Percentiles rank a stretch among this genome's conserved stretches.
Evolutionary conservation across 768 basidiomycete genomes (phyloP).

Genomic region (Tephrocybe rancida): DNA sequence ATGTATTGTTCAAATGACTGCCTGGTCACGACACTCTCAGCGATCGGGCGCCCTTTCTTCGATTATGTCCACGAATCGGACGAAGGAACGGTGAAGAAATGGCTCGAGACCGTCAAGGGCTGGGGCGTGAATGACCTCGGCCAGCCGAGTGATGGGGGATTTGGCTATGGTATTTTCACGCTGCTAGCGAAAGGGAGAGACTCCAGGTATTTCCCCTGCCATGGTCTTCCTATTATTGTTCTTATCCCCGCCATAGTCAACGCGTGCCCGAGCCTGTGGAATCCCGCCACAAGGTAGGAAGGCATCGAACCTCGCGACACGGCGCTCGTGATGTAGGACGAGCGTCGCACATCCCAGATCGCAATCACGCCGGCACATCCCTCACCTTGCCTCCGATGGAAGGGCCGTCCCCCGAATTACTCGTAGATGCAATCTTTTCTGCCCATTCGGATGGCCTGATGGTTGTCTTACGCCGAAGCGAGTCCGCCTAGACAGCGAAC

Average conservation of each 20-base stretch:
- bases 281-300: constrained; percentile 10
- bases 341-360: constrained; percentile 13
- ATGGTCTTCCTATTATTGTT: constrained; percentile 5
- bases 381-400: constrained; percentile 16
- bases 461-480: constrained; percentile 65
- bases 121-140: constrained; percentile 88
- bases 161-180: constrained; percentile 77
- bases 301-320: constrained; percentile 16
- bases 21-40: constrained; percentile 57
- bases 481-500: constrained; percentile 7
- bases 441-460: constrained; percentile 85
- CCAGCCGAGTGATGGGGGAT: constrained; percentile 82
- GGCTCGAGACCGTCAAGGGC: constrained; percentile 78
- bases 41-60: constrained; percentile 69
- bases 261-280: constrained; percentile 35
- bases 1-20: constrained; percentile 77
- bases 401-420: constrained; percentile 41
- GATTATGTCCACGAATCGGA: constrained; percentile 72
- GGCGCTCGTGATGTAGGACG: constrained; percentile 12
- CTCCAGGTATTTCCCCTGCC: constrained; percentile 42
- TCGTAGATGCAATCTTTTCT: constrained; percentile 82
- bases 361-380: constrained; percentile 7
- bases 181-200: constrained; percentile 62
- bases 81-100: constrained; percentile 66
- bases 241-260: constrained; percentile 20